A percentile compares a stretch with the other conserved stretches of the same genome.
Evolutionary conservation across 345 rosid genomes (phyloP).

Genomic region (Xanthoceras sorbifolium): DNA sequence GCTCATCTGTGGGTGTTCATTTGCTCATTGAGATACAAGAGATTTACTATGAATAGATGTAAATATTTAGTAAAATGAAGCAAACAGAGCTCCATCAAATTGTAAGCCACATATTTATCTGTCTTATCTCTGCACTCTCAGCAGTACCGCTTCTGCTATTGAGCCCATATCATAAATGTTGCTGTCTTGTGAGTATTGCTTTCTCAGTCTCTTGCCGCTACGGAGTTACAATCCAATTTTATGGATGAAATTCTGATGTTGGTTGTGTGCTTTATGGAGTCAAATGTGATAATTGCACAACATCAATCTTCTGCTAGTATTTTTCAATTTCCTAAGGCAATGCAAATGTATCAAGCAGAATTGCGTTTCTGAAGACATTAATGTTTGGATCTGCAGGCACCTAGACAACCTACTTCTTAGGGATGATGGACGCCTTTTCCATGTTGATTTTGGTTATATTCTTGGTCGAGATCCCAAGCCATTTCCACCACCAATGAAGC

Average conservation of each 20-base stretch:
- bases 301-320: background rate
- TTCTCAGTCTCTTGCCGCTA: background rate
- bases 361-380: constrained; percentile 6
- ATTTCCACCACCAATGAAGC: constrained; percentile 99
- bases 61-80: too few species aligned
- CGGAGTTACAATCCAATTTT: background rate
- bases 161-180: background rate
- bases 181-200: background rate
- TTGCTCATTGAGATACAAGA: too few species aligned
- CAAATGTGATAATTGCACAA: background rate
- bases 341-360: constrained; percentile 15
- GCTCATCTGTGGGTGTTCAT: too few species aligned
- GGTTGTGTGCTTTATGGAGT: background rate
- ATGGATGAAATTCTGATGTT: background rate
- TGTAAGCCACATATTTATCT: background rate
- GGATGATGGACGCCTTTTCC: constrained; percentile 96
- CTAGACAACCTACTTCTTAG: constrained; percentile 95
- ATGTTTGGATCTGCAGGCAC: constrained; percentile 54
- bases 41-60: too few species aligned
- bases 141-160: background rate
- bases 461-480: constrained; percentile 99
- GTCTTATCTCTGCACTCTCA: background rate
- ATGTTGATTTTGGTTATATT: constrained; percentile 95
- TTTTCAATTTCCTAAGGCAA: background rate
- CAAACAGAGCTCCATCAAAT: background rate